These are phyloP conservation scores for Dendrostoma leiphaemia DNA, from an alignment of 2,329 filamentous ascomycete species.

Conservation along the genomic window DNA sequence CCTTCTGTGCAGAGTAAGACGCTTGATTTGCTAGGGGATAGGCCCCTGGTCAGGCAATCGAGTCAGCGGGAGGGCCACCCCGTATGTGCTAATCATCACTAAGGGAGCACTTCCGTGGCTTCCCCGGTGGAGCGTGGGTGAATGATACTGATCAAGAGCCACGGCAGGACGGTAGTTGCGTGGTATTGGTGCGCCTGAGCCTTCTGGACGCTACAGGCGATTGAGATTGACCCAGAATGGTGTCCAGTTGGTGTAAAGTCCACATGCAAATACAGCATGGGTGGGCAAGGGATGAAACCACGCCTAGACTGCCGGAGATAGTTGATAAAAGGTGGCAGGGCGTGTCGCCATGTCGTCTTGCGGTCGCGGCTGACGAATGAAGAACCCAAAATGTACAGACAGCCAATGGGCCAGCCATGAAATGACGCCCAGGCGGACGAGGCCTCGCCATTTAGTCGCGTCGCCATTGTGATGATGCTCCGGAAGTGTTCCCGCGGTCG, in stretches of 20 bases:
- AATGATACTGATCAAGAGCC: slow-evolving; percentile 7
- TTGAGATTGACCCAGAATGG: no score
- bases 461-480: not conserved
- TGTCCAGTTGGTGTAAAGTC: no score
- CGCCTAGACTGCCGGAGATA: no score
- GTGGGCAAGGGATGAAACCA: slow-evolving; percentile 9
- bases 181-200: slow-evolving; percentile 12
- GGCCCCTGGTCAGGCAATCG: no score
- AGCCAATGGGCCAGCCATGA: not conserved
- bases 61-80: no score
- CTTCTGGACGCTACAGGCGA: not conserved
- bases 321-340: slow-evolving; percentile 3
- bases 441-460: not conserved
- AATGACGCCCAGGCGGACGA: no score
- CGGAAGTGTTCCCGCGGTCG: not conserved
- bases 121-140: not conserved
- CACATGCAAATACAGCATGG: slow-evolving; percentile 9
- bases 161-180: slow-evolving; percentile 1
- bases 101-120: not conserved
- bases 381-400: not conserved
- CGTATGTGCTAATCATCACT: not conserved
- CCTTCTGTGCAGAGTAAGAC: slow-evolving; percentile 1
- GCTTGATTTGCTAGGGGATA: not conserved
- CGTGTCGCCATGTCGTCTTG: not conserved
- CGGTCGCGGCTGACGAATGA: not conserved